Evolutionary conservation across 305 asterid genomes (phyloP).

Genomic region (Fraxinus floribunda): DNA sequence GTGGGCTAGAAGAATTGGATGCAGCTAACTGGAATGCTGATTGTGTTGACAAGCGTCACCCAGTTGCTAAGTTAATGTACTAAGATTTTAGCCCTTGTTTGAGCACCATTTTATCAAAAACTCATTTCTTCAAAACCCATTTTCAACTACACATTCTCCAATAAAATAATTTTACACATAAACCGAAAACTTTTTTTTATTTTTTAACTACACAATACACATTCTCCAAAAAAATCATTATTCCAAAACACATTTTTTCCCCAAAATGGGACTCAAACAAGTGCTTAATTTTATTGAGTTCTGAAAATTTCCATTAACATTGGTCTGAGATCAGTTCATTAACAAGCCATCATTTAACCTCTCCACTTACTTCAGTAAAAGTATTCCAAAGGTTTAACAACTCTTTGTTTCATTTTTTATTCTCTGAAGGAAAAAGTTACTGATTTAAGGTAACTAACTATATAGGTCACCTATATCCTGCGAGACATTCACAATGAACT

Average conservation of each 20-base stretch:
- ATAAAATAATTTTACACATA: neutral
- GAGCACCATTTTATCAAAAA: neutral
- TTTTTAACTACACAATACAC: neutral
- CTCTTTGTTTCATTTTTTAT: neutral
- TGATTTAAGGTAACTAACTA: neutral
- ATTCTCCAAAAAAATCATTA: neutral
- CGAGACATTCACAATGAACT: neutral
- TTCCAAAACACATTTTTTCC: neutral
- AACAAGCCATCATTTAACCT: neutral
- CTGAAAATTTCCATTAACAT: neutral
- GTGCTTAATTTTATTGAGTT: neutral
- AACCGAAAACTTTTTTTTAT: neutral
- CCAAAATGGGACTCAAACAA: neutral
- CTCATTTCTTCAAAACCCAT: neutral
- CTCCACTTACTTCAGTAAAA: neutral
- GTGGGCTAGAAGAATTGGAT: neutral
- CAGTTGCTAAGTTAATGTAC: neutral
- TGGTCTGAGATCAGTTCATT: neutral
- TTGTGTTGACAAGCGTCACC: neutral
- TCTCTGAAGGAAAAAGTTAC: neutral
- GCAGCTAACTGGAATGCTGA: neutral
- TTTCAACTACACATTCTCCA: neutral
- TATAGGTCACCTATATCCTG: neutral
- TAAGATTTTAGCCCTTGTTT: neutral
- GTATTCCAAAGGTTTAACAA: neutral